These are phyloP conservation scores for Diaporthe citrichinensis DNA, from an alignment of 2,329 filamentous ascomycete genomes.

Conservation along the genomic window DNA sequence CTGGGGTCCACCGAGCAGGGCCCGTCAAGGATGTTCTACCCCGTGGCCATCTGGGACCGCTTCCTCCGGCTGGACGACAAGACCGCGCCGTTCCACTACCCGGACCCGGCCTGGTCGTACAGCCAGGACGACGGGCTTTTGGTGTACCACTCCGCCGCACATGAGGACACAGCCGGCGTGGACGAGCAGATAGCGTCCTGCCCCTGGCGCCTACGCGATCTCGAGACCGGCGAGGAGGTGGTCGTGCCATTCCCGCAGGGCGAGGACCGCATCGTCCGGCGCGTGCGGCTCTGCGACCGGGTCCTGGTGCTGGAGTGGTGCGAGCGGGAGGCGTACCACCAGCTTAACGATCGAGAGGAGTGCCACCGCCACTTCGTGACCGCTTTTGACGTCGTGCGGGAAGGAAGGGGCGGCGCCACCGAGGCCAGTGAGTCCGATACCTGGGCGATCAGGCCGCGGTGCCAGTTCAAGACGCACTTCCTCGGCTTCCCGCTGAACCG, in stretches of 20 bases:
- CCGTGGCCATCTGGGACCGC: conserved; percentile 59
- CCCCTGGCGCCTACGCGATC: conserved; percentile 63
- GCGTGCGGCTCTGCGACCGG: conserved; percentile 65
- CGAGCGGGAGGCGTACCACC: conserved; percentile 63
- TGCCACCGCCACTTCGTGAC: conserved; percentile 73
- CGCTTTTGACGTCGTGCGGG: conserved; percentile 64
- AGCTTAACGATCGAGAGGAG: conserved; percentile 63
- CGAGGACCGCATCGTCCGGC: conserved; percentile 64
- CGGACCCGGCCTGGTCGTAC: conserved; percentile 68
- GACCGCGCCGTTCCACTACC: conserved; percentile 59
- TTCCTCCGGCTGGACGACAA: conserved; percentile 58
- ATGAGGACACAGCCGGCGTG: conserved; percentile 28
- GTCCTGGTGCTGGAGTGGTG: conserved; percentile 77
- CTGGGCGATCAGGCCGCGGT: conserved; percentile 65
- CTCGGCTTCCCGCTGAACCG: conserved; percentile 67
- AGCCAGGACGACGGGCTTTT: conserved; percentile 66
- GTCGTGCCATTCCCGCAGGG: conserved; percentile 65
- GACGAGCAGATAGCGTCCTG: conserved; percentile 13
- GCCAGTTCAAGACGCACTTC: conserved; percentile 73
- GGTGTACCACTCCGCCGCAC: conserved; percentile 58
- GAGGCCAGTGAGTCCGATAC: conserved; percentile 41
- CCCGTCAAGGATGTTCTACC: conserved; percentile 49
- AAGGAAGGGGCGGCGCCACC: neutral
- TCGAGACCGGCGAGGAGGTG: conserved; percentile 59
- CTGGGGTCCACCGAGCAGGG: conserved; percentile 47